Evolutionary conservation across 2,329 filamentous ascomycete genomes (phyloP).

Genomic region (Colletotrichum zoysiae): DNA sequence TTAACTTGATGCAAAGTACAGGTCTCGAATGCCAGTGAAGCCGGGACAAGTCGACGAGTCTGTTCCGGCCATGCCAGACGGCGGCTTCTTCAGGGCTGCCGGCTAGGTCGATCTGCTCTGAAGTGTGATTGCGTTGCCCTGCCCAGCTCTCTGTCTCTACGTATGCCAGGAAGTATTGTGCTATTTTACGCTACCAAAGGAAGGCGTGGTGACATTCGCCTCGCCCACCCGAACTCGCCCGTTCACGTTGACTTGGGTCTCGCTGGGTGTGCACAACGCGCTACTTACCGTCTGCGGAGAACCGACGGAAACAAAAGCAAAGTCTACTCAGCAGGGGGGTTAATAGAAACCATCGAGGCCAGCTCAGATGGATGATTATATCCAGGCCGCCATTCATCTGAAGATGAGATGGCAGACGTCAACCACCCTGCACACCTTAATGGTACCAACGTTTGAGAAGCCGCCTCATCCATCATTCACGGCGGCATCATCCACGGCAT

Average conservation of each 20-base stretch:
- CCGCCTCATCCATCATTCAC: neutral
- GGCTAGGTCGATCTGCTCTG: neutral
- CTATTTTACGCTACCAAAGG: neutral
- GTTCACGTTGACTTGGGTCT: neutral
- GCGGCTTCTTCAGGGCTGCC: neutral
- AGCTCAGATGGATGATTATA: neutral
- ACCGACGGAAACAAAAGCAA: neutral
- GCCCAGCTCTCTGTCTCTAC: neutral
- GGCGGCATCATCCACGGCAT: neutral
- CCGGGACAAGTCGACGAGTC: no score
- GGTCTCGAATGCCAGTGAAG: neutral
- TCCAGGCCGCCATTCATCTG: neutral
- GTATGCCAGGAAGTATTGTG: neutral
- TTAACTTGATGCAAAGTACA: neutral
- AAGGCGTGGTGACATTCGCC: neutral
- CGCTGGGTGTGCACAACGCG: neutral
- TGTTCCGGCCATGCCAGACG: neutral
- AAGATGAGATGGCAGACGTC: conserved; percentile 1
- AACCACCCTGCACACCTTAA: neutral
- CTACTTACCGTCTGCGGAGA: neutral
- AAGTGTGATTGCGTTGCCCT: neutral
- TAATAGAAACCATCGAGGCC: neutral
- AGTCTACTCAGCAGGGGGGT: neutral
- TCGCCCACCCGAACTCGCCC: neutral
- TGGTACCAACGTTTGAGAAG: neutral